Evolutionary conservation across 2,329 filamentous ascomycete genomes (phyloP).

Genomic region (Botrytis porri): DNA sequence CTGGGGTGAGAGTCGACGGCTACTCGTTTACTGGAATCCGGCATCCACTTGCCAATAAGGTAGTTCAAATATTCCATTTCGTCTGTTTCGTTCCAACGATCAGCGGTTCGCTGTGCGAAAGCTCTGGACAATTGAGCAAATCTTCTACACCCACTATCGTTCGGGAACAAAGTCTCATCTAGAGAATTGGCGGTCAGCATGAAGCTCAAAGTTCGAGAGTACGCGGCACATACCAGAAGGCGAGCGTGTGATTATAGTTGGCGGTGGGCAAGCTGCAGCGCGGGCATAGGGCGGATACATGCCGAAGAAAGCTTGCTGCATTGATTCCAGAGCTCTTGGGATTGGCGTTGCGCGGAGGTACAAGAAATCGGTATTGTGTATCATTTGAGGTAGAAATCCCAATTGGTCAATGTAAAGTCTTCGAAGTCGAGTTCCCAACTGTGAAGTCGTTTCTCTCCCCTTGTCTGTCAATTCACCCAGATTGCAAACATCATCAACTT

Average conservation of each 20-base stretch:
- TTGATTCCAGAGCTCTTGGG: slow-evolving; percentile 71
- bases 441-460: slow-evolving; percentile 68
- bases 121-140: slow-evolving; percentile 67
- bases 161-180: slow-evolving; percentile 79
- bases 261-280: slow-evolving; percentile 53
- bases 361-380: slow-evolving; percentile 56
- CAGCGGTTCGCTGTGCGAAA: slow-evolving; percentile 69
- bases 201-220: background rate
- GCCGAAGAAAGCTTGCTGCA: slow-evolving; percentile 72
- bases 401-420: slow-evolving; percentile 73
- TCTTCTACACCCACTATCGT: slow-evolving; percentile 69
- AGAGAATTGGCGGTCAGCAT: background rate
- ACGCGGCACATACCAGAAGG: slow-evolving; percentile 40
- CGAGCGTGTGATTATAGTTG: slow-evolving; percentile 63
- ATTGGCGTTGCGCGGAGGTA: slow-evolving; percentile 74
- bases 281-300: slow-evolving; percentile 63
- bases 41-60: slow-evolving; percentile 82
- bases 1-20: slow-evolving; percentile 82
- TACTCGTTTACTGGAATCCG: slow-evolving; percentile 61
- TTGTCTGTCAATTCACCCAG: slow-evolving; percentile 73
- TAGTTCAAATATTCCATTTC: slow-evolving; percentile 84
- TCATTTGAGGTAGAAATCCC: slow-evolving; percentile 61
- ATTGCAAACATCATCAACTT: slow-evolving; percentile 80
- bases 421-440: slow-evolving; percentile 65
- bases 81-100: slow-evolving; percentile 69